Conservation (phyloP, 331 rosid genomes). For the Cucumis variabilis region DNA sequence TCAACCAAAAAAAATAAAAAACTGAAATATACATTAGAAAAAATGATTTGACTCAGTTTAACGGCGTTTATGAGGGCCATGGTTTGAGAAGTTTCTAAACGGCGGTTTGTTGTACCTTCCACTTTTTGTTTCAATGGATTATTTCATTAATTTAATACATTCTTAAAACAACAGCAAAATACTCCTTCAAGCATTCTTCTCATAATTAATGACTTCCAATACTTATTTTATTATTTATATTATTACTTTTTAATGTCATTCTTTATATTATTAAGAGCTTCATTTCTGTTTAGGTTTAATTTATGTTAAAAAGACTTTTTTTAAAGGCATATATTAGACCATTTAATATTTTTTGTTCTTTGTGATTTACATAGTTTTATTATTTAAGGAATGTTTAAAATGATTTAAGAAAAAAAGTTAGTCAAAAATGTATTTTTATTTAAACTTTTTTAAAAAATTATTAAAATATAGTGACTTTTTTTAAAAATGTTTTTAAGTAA, state of each 20-base stretch:
- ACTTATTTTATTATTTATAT: neutral
- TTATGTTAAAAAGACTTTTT: too few species aligned
- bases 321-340: too few species aligned
- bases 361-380: too few species aligned
- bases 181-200: slow-evolving; percentile 20
- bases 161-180: slow-evolving; percentile 26
- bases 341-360: too few species aligned
- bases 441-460: too few species aligned
- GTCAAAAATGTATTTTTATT: too few species aligned
- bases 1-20: neutral
- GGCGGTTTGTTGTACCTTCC: slow-evolving; percentile 23
- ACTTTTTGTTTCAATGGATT: neutral
- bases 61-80: neutral
- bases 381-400: too few species aligned
- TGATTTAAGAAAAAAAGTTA: too few species aligned
- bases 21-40: neutral
- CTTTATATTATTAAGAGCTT: neutral
- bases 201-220: neutral
- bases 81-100: neutral
- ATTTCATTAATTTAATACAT: neutral
- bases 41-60: neutral
- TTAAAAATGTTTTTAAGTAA: too few species aligned
- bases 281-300: neutral
- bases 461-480: too few species aligned
- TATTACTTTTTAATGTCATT: too few species aligned